Percentiles rank a stretch among this genome's conserved stretches.
Conservation (phyloP, 768 basidiomycete species). For the Podaxis sp. region DNA sequence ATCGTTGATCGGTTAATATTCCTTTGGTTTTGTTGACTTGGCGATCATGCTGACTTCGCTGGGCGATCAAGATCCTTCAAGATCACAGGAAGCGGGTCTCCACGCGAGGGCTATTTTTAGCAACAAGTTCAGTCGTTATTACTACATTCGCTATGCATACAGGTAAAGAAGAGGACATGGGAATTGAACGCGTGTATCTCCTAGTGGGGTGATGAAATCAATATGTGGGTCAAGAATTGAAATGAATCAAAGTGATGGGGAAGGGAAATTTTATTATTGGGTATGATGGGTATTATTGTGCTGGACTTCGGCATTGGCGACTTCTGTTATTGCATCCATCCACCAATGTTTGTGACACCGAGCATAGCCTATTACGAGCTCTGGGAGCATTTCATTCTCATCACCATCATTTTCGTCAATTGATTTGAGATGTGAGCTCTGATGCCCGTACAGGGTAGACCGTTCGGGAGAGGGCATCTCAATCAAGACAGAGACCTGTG, state of each 20-base stretch:
- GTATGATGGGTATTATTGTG: neutral
- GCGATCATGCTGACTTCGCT: neutral
- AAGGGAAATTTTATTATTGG: neutral
- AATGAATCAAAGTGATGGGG: neutral
- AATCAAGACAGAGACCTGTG: constrained; percentile 58
- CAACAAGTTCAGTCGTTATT: neutral
- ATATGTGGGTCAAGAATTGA: neutral
- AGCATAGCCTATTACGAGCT: constrained; percentile 45
- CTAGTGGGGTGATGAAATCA: neutral
- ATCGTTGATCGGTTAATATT: neutral
- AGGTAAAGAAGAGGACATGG: neutral
- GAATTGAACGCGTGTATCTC: neutral
- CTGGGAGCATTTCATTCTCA: constrained; percentile 36
- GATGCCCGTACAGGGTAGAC: constrained; percentile 22
- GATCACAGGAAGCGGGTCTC: neutral
- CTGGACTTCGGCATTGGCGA: neutral
- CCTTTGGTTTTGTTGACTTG: neutral
- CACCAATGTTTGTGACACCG: constrained; percentile 11
- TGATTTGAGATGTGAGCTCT: constrained; percentile 14
- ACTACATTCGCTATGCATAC: constrained; percentile 11
- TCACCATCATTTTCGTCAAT: constrained; percentile 27
- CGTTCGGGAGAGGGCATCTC: constrained; percentile 49
- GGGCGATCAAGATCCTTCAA: neutral
- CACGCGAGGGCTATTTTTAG: constrained; percentile 1
- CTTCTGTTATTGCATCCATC: neutral